Base-by-base conservation (phyloP, 2,329 filamentous ascomycete genomes). In the Leptographium lundbergii region DNA sequence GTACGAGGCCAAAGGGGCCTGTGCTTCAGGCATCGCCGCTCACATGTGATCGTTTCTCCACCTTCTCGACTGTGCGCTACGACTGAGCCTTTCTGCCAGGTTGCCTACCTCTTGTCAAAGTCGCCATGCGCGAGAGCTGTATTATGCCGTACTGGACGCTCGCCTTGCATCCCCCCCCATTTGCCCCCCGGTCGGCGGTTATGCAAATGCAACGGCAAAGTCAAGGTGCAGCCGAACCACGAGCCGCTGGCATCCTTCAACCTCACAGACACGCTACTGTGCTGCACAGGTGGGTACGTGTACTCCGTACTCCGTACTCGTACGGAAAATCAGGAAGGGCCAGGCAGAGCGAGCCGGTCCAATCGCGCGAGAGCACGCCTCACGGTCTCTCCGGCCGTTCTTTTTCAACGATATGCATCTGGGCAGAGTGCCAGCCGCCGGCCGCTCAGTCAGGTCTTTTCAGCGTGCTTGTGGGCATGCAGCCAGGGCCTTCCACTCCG, bases 181-280 rank as follows among this genome's bases (percentile, higher is more conserved):
- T 36, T 17, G 17, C 24, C 39, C 54, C 54, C 39, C 17, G 9
- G 24, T 36, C 52, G 9, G 19, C 39, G 24, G 54, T 14, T 57
- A 57, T 55, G 57, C 57, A 57, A 54, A 52, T 58, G 56, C 54
- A 57, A 52, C 25, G 29, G 59, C 34, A 58, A 51, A 54, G 52
- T 11, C 45, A 52, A 19, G 58, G 24, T 56, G 57, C 57, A 55
- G 57, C 52, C 51, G 42, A 58, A 52, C 52, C 42, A 56, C 53
- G 52, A 50, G 55, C 34, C 52, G 48, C 48, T 50, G 48, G 53
- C 60, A 52, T 34, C 56, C 52, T 60, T 56, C 59, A 58, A 52
- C n/a, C 56, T 58, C 53, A 48, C 54, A 59, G 57, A 17, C 27
- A 6, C 54, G 54, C 60, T 61, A 61, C 54, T 54, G 50, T 56